Base-by-base conservation (phyloP, 306 rosid genomes). In the Prunus mume region DNA sequence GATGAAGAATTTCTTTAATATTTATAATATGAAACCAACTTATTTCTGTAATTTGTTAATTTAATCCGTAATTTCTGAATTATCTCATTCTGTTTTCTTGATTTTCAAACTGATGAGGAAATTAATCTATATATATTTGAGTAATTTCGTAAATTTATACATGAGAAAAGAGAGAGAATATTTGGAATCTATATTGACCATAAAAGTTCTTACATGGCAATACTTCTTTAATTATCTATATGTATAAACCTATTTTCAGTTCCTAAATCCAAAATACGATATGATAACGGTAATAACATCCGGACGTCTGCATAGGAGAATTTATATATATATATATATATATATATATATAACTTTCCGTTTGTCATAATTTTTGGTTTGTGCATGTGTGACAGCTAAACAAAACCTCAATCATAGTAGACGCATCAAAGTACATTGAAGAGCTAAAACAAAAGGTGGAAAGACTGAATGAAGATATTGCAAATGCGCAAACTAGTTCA, bases 391-490 rank as follows among this genome's bases (percentile, higher is more conserved):
- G 80, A 81, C 91, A 95, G 99, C 65, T 89, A 46, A 88, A 81
- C 80, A 72, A 89, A 25, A 84, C 86, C 52, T 95, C 99, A 51
- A 95, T 95, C 86, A 85, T 95, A 73, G 77, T 89, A 32, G 99
- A 95, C 72, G 99, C 99, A 62, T 88, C 99, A 14, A 92, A 85
- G 85, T 95, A 95, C 55, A 95, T 95, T 38, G 89, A 87, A 85
- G 93, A 90, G 79, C 91, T 92, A 34, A 95, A 92, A 81, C 83
- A 88, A 65, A 92, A 89, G 71, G 99, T 95, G 18, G 97, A 91
- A 77, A 89, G 83, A 80, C 63, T 90, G 86, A 92, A 95, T 85
- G 82, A 87, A 82, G 97, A 92, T 47, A 79, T 90, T 52, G 78
- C 83, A 50, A 82, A 84, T 15, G 91, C 87, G 73, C 90, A 84